Evolutionary conservation across 1,139 yeast species (phyloP), one percentile per base, ranked within the genome.

Genomic region (Kodamaea ohmeri): DNA sequence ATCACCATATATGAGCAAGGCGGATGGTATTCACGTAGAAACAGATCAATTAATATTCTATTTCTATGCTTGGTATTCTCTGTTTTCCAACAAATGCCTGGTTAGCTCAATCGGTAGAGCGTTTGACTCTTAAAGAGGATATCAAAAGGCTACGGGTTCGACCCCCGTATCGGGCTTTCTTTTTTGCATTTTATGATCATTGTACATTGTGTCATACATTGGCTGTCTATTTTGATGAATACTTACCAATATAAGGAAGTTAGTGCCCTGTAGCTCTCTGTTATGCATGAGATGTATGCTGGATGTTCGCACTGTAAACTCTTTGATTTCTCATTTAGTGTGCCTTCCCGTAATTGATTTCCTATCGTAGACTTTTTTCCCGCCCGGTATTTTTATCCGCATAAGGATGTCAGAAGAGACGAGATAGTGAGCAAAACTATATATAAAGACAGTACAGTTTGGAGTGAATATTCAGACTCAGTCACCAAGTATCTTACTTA

Each of bases 91-190:
- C 9, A 25, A 25, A n/a, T 14, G 60, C 60, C 60, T 54, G 60
- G 60, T 53, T 55, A 55, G 60, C 60, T 55, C 60, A 55, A 55
- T 55, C 60, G 60, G 58, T 55, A 55, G 60, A 55, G 60, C 60
- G 50, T 55, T 54, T 53, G 60, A 55, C 60, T 55, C 60, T 55
- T 55, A 55, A 20, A 11, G 7, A 35, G 35, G 49, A 41, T 35
- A 61, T 65, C 71, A 63, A 64, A 67, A 66, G 71, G 71, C 61
- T 65, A 69, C 71, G 71, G 71, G 72, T 66, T 67, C 71, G 72
- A 66, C 64, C 71, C 71, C 72, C 72, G 72, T 70, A 65, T 67
- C 60, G 72, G 71, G 72, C 70, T 65, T 38, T 6, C 11, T 37
- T 37, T 37, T 28, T 33, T 13, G 19, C 3, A 8, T 15, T 27